Conservation (phyloP, 2,329 filamentous ascomycete genomes). For the Clonostachys chloroleuca region DNA sequence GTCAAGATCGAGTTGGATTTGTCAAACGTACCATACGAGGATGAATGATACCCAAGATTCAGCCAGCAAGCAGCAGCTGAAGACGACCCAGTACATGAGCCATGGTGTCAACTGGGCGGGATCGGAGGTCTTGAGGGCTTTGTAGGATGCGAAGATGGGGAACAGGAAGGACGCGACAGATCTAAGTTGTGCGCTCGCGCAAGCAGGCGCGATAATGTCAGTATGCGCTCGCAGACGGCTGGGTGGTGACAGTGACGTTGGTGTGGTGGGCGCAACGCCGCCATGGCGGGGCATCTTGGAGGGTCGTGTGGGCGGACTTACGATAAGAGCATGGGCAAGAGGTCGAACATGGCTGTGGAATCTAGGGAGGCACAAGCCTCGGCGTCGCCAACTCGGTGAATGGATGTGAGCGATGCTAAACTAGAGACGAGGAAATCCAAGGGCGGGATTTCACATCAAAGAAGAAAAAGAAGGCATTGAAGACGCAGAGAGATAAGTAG, state of each 20-base stretch:
- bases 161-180: slow-evolving; percentile 87
- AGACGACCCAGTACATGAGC: slow-evolving; percentile 98
- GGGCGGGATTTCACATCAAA: background rate
- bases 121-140: slow-evolving; percentile 89
- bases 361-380: background rate
- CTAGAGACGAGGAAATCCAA: background rate
- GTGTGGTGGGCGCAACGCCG: slow-evolving; percentile 7
- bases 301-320: slow-evolving; percentile 38
- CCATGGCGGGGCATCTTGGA: slow-evolving; percentile 9
- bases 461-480: background rate
- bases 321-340: slow-evolving; percentile 75
- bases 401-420: background rate
- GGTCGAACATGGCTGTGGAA: slow-evolving; percentile 60
- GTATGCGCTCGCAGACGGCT: background rate
- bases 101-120: slow-evolving; percentile 89
- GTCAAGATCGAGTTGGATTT: no score
- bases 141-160: slow-evolving; percentile 95
- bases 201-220: no score
- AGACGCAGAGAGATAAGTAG: background rate
- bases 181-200: slow-evolving; percentile 35
- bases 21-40: slow-evolving; percentile 61
- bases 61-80: slow-evolving; percentile 73
- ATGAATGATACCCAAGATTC: slow-evolving; percentile 89
- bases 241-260: background rate
- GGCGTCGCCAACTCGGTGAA: no score